A percentile compares a stretch with the other conserved stretches of the same genome.
Evolutionary conservation across 495 filamentous ascomycete species (phyloP).

Genomic region (Amniculicola lignicola): DNA sequence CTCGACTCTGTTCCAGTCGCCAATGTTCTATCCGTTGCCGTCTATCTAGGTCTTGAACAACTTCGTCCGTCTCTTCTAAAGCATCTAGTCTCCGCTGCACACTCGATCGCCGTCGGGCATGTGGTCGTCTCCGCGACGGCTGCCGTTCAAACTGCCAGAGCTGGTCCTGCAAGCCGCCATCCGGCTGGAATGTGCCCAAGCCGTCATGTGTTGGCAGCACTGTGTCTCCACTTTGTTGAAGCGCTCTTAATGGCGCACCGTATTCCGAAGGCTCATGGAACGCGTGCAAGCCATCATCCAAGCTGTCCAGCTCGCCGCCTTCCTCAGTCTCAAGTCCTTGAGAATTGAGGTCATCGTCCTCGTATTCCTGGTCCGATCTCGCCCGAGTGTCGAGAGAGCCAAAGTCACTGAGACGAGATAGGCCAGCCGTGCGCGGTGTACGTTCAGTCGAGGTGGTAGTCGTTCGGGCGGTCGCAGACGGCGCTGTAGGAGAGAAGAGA

Average conservation of each 20-base stretch:
- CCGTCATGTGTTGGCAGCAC: slow-evolving; percentile 90
- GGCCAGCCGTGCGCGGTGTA: slow-evolving; percentile 67
- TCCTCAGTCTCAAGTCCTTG: slow-evolving; percentile 53
- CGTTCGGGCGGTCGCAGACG: slow-evolving; percentile 60
- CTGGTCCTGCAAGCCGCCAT: slow-evolving; percentile 62
- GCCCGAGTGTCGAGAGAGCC: slow-evolving; percentile 72
- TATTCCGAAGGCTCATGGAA: slow-evolving; percentile 67
- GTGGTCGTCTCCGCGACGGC: slow-evolving; percentile 62
- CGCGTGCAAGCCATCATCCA: slow-evolving; percentile 84
- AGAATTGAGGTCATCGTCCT: slow-evolving; percentile 48
- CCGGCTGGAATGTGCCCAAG: slow-evolving; percentile 72
- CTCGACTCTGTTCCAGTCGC: slow-evolving; percentile 84
- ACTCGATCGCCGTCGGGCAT: slow-evolving; percentile 52
- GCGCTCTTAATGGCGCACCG: slow-evolving; percentile 46
- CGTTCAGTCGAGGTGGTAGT: slow-evolving; percentile 69
- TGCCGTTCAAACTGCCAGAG: slow-evolving; percentile 81
- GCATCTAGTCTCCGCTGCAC: slow-evolving; percentile 65
- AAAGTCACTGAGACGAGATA: slow-evolving; percentile 77
- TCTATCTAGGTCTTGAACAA: slow-evolving; percentile 61
- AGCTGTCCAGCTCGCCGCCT: slow-evolving; percentile 73
- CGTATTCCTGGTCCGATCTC: slow-evolving; percentile 50
- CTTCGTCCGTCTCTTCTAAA: slow-evolving; percentile 56
- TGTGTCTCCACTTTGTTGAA: slow-evolving; percentile 54
- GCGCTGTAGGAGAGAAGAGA: slow-evolving; percentile 77
- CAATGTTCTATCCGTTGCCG: slow-evolving; percentile 83